phyloP scores from a whole-genome alignment of 2,329 filamentous ascomycete species.

The Aureobasidium sp. region DNA sequence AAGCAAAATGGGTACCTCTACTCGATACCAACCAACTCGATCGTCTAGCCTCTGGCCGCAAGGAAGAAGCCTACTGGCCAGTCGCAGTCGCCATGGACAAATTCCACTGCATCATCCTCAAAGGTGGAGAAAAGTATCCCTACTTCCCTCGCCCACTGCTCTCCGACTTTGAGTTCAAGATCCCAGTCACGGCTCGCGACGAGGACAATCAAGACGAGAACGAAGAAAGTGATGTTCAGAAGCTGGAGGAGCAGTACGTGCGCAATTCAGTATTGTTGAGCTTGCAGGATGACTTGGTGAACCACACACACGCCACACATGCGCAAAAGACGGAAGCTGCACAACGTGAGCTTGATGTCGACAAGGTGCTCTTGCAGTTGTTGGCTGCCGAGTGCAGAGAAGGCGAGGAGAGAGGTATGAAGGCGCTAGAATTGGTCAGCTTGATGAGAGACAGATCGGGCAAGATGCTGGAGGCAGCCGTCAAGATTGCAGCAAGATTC shows the following conservation, averaged over 20 bases:
- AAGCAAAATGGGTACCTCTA: slow-evolving; percentile 85
- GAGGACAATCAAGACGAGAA: slow-evolving; percentile 34
- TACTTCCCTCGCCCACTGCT: slow-evolving; percentile 88
- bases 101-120: slow-evolving; percentile 98
- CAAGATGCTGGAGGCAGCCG: slow-evolving; percentile 84
- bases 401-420: slow-evolving; percentile 89
- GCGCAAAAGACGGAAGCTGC: slow-evolving; percentile 61
- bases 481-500: slow-evolving; percentile 83
- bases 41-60: slow-evolving; percentile 75
- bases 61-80: slow-evolving; percentile 88
- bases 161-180: slow-evolving; percentile 85
- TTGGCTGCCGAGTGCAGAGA: slow-evolving; percentile 85
- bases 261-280: slow-evolving; percentile 64
- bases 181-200: slow-evolving; percentile 57
- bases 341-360: slow-evolving; percentile 72
- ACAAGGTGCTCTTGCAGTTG: slow-evolving; percentile 84
- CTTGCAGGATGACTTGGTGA: slow-evolving; percentile 68
- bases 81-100: slow-evolving; percentile 85
- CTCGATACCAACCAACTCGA: slow-evolving; percentile 81
- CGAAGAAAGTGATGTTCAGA: slow-evolving; percentile 28
- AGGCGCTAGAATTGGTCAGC: slow-evolving; percentile 81
- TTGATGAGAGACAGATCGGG: slow-evolving; percentile 80
- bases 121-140: slow-evolving; percentile 85
- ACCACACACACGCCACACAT: slow-evolving; percentile 57
- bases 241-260: slow-evolving; percentile 52